Conservation (phyloP, 129 eudicot genomes). For the Artemisia annua region DNA sequence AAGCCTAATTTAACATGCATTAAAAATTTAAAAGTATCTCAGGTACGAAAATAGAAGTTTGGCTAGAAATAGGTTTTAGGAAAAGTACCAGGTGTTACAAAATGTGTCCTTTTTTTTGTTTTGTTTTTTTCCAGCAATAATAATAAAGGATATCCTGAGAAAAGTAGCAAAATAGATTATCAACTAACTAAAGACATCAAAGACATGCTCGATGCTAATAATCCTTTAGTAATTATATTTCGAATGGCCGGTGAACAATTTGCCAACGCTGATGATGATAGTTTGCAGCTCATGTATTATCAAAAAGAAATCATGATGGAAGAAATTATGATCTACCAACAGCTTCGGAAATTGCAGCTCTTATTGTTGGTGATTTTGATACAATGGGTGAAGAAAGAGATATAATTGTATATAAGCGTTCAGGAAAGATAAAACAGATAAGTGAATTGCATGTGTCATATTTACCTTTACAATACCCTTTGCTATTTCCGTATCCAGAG, state of each 20-base stretch:
- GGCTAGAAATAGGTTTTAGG: too few relatives aligned
- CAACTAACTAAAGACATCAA: background rate
- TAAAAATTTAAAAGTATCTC: too few relatives aligned
- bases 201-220: background rate
- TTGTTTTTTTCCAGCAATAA: too few relatives aligned
- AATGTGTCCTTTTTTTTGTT: too few relatives aligned
- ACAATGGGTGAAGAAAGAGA: background rate
- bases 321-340: background rate
- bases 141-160: too few relatives aligned
- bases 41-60: too few relatives aligned
- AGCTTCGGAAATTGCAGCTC: background rate
- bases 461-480: slow-evolving; percentile 10
- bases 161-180: too few relatives aligned
- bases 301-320: background rate
- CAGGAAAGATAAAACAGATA: background rate
- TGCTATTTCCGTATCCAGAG: slow-evolving; percentile 33
- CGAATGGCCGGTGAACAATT: background rate
- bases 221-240: too few relatives aligned
- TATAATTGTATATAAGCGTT: slow-evolving; percentile 19
- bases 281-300: background rate
- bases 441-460: slow-evolving; percentile 18
- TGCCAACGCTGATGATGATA: background rate
- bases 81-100: too few relatives aligned
- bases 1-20: too few relatives aligned
- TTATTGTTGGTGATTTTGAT: slow-evolving; percentile 19